Evolutionary conservation across 257 asterid species (phyloP).

Genomic region (Solanum ahanhuiri): DNA sequence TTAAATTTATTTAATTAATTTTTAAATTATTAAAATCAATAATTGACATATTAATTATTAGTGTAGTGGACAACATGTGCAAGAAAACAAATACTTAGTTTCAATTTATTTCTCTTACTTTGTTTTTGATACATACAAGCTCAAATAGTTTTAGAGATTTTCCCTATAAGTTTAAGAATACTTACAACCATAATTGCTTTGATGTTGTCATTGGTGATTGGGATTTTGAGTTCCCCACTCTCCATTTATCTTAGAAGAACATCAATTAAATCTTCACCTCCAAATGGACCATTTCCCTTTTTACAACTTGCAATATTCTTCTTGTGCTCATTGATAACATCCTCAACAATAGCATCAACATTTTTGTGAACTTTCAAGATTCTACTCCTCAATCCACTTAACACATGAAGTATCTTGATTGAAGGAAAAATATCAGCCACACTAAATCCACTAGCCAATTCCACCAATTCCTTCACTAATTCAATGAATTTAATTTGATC

Average conservation of each 20-base stretch:
- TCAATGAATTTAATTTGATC: not conserved
- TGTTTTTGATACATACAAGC: too few species aligned
- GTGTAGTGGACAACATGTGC: too few species aligned
- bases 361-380: not conserved
- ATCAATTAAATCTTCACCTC: conserved; percentile 5
- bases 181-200: conserved; percentile 10
- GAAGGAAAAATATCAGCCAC: not conserved
- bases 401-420: not conserved
- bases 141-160: too few species aligned
- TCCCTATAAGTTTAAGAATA: not conserved
- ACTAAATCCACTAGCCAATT: not conserved
- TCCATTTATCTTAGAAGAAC: not conserved
- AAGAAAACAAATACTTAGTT: too few species aligned
- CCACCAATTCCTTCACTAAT: not conserved
- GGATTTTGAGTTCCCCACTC: not conserved
- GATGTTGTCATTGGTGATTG: conserved; percentile 7
- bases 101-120: too few species aligned
- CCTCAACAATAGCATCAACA: not conserved
- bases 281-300: not conserved
- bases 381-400: not conserved
- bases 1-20: too few species aligned
- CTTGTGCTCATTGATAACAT: conserved; percentile 1
- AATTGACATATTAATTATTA: too few species aligned
- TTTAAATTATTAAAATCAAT: too few species aligned
- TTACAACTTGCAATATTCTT: not conserved